Evolutionary conservation across 371 early-diverging fungal genomes (phyloP), one percentile per base, ranked within the genome.

Genomic region (Dentiscutata heterogama): DNA sequence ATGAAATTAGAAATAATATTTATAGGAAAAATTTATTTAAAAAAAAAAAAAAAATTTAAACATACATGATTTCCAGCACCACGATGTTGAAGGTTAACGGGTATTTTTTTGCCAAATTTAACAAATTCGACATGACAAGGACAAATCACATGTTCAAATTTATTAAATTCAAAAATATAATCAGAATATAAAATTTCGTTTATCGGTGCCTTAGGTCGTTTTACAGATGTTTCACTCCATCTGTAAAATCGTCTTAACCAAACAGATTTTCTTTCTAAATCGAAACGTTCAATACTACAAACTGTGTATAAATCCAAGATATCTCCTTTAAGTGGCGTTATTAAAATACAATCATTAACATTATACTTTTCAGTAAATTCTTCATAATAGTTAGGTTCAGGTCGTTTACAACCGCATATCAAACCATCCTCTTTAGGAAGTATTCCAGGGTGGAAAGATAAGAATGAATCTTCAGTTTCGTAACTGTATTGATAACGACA

Each of bases 11-110:
- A 72, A 39, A 58, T 56, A 46, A 56, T 83, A 65, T 80, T 73
- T 50, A 83, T 54, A 75, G 78, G 10, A 58, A 22, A 20, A n/a
- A n/a, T n/a, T 14, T 5, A 61, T 25, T 27, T 25, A 64, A 42
- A 6, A 27, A 60, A 25, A 25, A 81, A 14, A 2, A n/a, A 25
- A 25, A 81, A 14, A 2, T 16, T 35, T 46, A 35, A 6, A 51
- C 73, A 65, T 83, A 81, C 83, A 81, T 81, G 80, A 29, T 85
- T 61, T 1, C 84, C 85, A 22, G 85, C 61, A 2, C 85, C 85
- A 74, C 76, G 79, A 78, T 74, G 39, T 46, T 63, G 46, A 53
- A 68, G 39, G 50, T 82, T 70, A 35, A 79, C 67, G 56, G 84
- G 51, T 83, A 65, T 27, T 54, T 64, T 27, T 31, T 64, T n/a